Evolutionary conservation across 1,284 basidiomycete genomes (phyloP).

Genomic region (Rhodotorula mucilaginosa): DNA sequence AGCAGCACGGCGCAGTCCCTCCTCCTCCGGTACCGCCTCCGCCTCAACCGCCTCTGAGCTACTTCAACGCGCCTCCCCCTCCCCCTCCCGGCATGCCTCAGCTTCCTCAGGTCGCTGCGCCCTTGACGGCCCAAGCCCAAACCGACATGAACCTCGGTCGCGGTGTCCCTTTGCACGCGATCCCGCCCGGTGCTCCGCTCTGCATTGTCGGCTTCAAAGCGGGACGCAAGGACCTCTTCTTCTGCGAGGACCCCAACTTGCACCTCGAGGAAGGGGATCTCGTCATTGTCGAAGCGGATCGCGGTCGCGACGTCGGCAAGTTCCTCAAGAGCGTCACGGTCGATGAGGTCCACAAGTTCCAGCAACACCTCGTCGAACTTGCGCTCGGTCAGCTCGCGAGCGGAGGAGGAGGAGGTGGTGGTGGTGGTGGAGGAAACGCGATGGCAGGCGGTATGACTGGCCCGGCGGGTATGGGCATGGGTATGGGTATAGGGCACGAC

Average conservation of each 20-base stretch:
- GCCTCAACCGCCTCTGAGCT: constrained; percentile 23
- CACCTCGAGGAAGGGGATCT: constrained; percentile 73
- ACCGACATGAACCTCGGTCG: constrained; percentile 62
- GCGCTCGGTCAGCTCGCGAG: constrained; percentile 40
- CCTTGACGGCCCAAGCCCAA: constrained; percentile 40
- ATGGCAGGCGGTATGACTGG: not conserved
- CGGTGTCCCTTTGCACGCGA: constrained; percentile 77
- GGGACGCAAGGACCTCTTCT: constrained; percentile 90
- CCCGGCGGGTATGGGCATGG: not conserved
- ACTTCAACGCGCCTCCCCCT: constrained; percentile 20
- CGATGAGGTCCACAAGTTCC: constrained; percentile 84
- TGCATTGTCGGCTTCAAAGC: constrained; percentile 98
- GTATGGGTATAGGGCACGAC: not conserved
- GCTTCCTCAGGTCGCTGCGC: constrained; percentile 27
- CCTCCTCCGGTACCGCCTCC: constrained; percentile 21
- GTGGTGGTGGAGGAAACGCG: constrained; percentile 3
- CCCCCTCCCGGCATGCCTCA: constrained; percentile 7
- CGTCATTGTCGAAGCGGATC: constrained; percentile 94
- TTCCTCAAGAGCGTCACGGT: constrained; percentile 72
- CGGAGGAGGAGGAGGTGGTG: no score
- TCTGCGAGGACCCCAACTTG: constrained; percentile 64
- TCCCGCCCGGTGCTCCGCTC: constrained; percentile 79
- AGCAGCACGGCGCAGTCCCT: constrained; percentile 4
- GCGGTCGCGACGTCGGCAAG: constrained; percentile 57
- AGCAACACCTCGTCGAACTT: constrained; percentile 61